These are phyloP conservation scores for Candida ovalis DNA, from an alignment of 805 yeast species.

Conservation along the genomic window DNA sequence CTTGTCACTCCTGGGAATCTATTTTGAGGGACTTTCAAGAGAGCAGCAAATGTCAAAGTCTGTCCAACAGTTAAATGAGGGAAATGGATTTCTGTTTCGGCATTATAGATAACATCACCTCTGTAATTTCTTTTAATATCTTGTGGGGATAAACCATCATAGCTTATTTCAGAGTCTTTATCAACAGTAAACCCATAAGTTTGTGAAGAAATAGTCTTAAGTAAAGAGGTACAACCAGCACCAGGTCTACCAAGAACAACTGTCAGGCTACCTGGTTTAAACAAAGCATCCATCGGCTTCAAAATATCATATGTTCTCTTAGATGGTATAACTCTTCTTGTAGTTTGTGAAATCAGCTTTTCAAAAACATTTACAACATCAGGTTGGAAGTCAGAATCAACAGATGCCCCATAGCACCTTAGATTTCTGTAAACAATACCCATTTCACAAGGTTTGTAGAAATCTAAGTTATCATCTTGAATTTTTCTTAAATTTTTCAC, in stretches of 20 bases:
- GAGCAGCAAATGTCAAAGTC: conserved; percentile 60
- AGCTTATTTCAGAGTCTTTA: conserved; percentile 42
- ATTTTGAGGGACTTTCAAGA: conserved; percentile 54
- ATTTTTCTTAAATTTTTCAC: conserved; percentile 53
- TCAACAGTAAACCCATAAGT: conserved; percentile 56
- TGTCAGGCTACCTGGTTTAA: conserved; percentile 58
- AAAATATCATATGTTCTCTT: conserved; percentile 41
- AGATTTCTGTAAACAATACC: conserved; percentile 55
- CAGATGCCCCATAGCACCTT: conserved; percentile 55
- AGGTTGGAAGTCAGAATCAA: conserved; percentile 57
- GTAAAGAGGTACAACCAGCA: conserved; percentile 66
- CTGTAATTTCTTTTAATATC: conserved; percentile 49
- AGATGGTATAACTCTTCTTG: conserved; percentile 4
- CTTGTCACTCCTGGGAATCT: conserved; percentile 51
- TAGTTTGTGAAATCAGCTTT: conserved; percentile 22
- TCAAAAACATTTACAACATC: conserved; percentile 42
- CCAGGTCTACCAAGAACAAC: conserved; percentile 79
- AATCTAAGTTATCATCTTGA: conserved; percentile 50
- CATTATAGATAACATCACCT: conserved; percentile 67
- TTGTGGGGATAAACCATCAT: conserved; percentile 48
- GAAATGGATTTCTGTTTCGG: conserved; percentile 63
- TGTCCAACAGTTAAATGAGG: conserved; percentile 64
- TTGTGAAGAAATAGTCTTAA: conserved; percentile 54
- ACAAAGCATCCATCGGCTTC: conserved; percentile 59
- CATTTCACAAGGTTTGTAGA: conserved; percentile 53